These are phyloP conservation scores for Panicum hallii DNA, from an alignment of 202 grass and related monocot genomes.

Conservation along the genomic window DNA sequence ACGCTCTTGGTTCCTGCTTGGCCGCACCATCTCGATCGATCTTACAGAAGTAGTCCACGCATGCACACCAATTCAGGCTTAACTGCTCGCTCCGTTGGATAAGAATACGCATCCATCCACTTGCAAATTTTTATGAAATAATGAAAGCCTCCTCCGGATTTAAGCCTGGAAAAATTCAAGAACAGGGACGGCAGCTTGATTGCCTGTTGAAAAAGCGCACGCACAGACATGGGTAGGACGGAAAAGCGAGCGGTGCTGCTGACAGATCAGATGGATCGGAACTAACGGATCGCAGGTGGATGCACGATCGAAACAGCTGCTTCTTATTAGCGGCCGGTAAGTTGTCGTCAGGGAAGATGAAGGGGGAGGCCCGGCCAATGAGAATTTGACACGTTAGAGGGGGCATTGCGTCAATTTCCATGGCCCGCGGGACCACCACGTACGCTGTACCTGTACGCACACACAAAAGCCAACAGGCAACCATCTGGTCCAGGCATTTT, in stretches of 20 bases:
- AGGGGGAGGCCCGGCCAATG: no score
- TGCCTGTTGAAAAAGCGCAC: slow-evolving; percentile 12
- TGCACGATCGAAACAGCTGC: neutral
- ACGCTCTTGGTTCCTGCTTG: no score
- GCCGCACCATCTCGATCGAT: neutral
- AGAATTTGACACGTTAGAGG: no score
- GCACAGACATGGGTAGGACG: neutral
- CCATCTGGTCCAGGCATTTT: no score
- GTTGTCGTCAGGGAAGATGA: no score
- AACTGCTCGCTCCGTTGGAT: neutral
- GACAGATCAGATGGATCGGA: no score
- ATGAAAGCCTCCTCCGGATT: neutral
- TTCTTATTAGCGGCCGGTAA: no score
- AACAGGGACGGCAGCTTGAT: slow-evolving; percentile 1
- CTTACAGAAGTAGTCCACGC: neutral
- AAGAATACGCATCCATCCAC: neutral
- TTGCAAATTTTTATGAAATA: neutral
- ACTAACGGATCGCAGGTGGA: neutral
- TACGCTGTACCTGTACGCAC: no score
- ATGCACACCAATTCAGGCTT: neutral
- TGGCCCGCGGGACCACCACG: no score
- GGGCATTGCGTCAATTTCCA: no score
- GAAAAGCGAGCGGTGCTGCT: neutral
- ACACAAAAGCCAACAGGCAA: no score
- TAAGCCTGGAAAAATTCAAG: neutral